Percentiles rank a stretch among this genome's conserved stretches.
Evolutionary conservation across 306 rosid species (phyloP).

Genomic region (Urtica urens): DNA sequence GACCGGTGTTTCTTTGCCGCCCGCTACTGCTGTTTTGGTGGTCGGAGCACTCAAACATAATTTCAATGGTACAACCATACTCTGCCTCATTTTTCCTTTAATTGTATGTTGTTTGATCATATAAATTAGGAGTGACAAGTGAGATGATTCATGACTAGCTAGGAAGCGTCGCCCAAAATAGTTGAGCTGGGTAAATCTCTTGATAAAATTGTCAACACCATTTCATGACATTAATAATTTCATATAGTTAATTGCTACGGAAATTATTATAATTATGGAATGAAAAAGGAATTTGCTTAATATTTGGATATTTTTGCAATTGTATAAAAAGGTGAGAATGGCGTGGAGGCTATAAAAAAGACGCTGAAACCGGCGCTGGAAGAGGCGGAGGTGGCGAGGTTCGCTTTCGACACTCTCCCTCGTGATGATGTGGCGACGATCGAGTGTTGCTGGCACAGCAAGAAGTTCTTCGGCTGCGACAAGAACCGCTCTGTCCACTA

Average conservation of each 20-base stretch:
- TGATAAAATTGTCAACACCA: too few relatives aligned
- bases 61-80: too few relatives aligned
- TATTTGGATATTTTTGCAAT: too few relatives aligned
- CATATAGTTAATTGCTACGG: neutral
- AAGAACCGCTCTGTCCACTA: slow-evolving; percentile 9
- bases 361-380: slow-evolving; percentile 1
- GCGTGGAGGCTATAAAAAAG: too few relatives aligned
- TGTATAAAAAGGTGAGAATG: neutral
- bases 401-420: slow-evolving; percentile 13
- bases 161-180: too few relatives aligned
- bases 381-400: slow-evolving; percentile 12
- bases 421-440: neutral
- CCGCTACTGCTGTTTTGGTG: neutral
- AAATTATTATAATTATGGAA: neutral
- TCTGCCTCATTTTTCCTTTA: too few relatives aligned
- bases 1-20: neutral
- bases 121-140: too few relatives aligned
- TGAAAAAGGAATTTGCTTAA: too few relatives aligned
- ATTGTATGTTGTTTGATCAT: too few relatives aligned
- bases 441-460: slow-evolving; percentile 19
- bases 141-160: too few relatives aligned
- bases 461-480: slow-evolving; percentile 4
- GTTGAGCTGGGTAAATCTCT: too few relatives aligned
- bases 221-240: too few relatives aligned
- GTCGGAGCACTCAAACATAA: slow-evolving; percentile 3